Base-by-base conservation (phyloP, 139 green algal species). In the Nannochloris sp. region DNA sequence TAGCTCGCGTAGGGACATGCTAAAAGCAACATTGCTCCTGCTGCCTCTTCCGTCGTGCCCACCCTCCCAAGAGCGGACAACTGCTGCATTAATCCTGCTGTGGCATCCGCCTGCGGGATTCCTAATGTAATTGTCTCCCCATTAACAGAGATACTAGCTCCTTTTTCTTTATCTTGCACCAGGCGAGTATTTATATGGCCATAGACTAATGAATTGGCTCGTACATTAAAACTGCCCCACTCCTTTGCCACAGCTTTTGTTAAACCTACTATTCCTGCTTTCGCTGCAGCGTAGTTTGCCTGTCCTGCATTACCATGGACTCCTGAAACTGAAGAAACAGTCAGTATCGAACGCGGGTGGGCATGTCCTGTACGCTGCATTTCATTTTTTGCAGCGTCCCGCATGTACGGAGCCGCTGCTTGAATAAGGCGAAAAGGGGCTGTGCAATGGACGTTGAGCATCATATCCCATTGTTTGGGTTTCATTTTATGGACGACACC, bases 401-500 rank as follows among this genome's bases (percentile, higher is more conserved):
- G 48, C 86, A 95, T 89, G 59, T 77, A 47, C 0, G 81, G 77
- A 33, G 77, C 65, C 0, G 79, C 86, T 3, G 85, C 84, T 63
- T 58, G 55, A n/a, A 92, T 85, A 27, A 94, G 74, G 0, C 74
- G 60, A 72, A 95, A 95, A 46, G 87, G 87, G 6, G 84, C 89
- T 8, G 87, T 92, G 51, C 77, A 81, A 73, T 96, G 89, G 27
- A 95, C 87, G 3, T 60, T 66, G 14, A 93, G 74, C 87, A 93
- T 93, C 27, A 73, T 71, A 10, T 89, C 38, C 88, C 88, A 96
- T 75, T 95, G 88, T 60, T 87, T 67, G 4, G 60, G 36, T 3
- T 60, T 75, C 65, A 91, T 93, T 63, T 88, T 92, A 68, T 96
- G 89, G 5, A 93, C 75, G 15, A 93, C 80, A 29, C 80, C 86